phyloP scores from a whole-genome alignment of 768 basidiomycete genomes.

The Psilocybe tampanensis region DNA sequence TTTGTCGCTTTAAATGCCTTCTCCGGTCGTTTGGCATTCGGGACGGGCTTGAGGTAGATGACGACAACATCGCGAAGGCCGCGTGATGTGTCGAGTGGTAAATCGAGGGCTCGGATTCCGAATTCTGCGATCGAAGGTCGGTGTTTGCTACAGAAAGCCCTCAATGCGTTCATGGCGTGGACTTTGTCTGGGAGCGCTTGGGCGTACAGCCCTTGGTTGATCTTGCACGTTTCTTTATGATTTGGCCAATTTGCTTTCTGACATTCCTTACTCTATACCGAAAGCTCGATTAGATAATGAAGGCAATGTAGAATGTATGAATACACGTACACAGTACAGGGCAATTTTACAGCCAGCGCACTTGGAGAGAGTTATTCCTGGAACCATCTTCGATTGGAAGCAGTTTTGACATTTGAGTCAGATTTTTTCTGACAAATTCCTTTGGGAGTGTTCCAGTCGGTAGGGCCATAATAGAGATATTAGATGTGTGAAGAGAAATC shows the following conservation, averaged over 20 bases:
- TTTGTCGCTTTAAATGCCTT: not conserved
- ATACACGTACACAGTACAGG: not conserved
- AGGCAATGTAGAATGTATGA: too few species aligned
- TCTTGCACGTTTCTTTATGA: not conserved
- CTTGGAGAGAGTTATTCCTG: not conserved
- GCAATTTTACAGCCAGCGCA: constrained; percentile 4
- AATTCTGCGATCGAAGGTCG: not conserved
- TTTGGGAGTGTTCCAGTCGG: too few species aligned
- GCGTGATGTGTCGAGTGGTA: not conserved
- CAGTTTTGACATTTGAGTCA: not conserved
- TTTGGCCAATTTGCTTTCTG: not conserved
- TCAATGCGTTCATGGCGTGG: not conserved
- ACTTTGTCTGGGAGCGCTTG: not conserved
- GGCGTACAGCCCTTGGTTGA: not conserved
- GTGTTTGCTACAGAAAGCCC: not conserved
- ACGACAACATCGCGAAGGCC: not conserved
- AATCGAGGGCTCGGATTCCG: not conserved
- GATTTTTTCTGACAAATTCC: not conserved
- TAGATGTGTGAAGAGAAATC: too few species aligned
- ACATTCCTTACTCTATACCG: not conserved
- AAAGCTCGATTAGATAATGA: not conserved
- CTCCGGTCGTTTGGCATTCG: not conserved
- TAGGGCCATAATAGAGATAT: too few species aligned
- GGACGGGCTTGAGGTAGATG: not conserved
- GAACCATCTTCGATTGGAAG: not conserved